Evolutionary conservation across 164 flowering plant species (phyloP), one percentile per base, ranked within the genome.

Genomic region (Amborella trichopoda): DNA sequence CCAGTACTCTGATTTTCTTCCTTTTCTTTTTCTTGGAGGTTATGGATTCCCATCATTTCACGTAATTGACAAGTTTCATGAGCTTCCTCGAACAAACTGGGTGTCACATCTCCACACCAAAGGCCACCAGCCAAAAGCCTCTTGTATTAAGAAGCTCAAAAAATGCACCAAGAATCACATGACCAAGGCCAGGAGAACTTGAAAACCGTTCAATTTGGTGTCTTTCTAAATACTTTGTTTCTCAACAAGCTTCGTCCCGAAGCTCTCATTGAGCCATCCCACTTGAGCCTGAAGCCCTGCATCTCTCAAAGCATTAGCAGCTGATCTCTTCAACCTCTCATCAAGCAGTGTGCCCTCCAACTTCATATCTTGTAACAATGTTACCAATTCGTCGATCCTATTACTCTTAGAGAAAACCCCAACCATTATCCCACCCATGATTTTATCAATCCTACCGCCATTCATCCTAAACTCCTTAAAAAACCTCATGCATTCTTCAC

Each of bases 371-470:
- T 65, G 76, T 54, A 87, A 52, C 49, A 87, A 79, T 69, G 59
- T 76, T 45, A 87, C 63, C 62, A 87, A 43, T 49, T 78, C 75
- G 54, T 83, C 77, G 9, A 80, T 47, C 33, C 64, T 51, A 34
- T 67, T 68, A 10, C 30, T 61, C 55, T 76, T 79, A 0, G 94
- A 79, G 59, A 74, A 77, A 21, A 88, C 73, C 1, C 86, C 80
- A 9, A 88, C 86, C 94, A 88, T 83, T 30, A 83, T 76, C 9
- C 88, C 94, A 0, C 76, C 96, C 73, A 88, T 61, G 0, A 79
- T 84, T 52, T 56, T 50, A 49, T 88, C 91, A 3, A 83, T 58
- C 33, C n/a, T 27, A 4, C 91, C 88, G 6, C 86, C 79, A 30
- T 70, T 73, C 16, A 56, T 26, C 64, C 70, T 66, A 26, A 55